Evolutionary conservation across 2,329 filamentous ascomycete genomes (phyloP).

Genomic region (Hypoxylon sp.): DNA sequence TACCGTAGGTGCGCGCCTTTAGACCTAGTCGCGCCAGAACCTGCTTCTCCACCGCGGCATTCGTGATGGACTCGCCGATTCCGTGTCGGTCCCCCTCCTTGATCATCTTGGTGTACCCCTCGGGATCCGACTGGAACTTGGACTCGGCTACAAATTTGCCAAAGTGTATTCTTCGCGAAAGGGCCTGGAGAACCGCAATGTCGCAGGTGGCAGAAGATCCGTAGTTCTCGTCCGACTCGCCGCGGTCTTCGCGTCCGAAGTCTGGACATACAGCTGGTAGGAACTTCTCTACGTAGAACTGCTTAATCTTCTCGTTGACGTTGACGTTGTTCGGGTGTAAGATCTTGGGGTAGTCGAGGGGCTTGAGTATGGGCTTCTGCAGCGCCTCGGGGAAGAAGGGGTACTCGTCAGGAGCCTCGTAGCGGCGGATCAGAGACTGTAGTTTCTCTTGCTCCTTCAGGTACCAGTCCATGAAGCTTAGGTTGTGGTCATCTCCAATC

Average conservation of each 20-base stretch:
- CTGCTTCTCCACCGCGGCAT: conserved; percentile 87
- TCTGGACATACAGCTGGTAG: conserved; percentile 84
- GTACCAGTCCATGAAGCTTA: conserved; percentile 95
- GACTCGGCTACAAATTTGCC: conserved; percentile 98
- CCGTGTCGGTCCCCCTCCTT: conserved; percentile 79
- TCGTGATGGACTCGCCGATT: conserved; percentile 90
- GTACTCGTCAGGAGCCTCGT: conserved; percentile 95
- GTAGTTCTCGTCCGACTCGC: conserved; percentile 92
- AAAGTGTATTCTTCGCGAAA: conserved; percentile 93
- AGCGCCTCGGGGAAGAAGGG: conserved; percentile 91
- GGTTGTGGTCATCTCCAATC: conserved; percentile 64
- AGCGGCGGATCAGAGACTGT: conserved; percentile 92
- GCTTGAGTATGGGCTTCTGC: conserved; percentile 82
- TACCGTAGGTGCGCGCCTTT: conserved; percentile 94
- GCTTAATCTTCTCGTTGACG: conserved; percentile 86
- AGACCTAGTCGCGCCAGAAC: conserved; percentile 85
- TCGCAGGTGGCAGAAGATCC: conserved; percentile 91
- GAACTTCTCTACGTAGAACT: conserved; percentile 83
- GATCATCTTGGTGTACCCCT: conserved; percentile 84
- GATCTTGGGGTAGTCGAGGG: conserved; percentile 86
- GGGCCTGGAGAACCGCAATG: conserved; percentile 86
- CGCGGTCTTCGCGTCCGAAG: conserved; percentile 79
- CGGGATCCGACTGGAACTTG: conserved; percentile 87
- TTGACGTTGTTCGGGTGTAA: conserved; percentile 90
- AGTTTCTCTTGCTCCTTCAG: conserved; percentile 88